Percentiles rank a stretch among this genome's conserved stretches.
Evolutionary conservation across 2,329 filamentous ascomycete genomes (phyloP).

Genomic region (Thielaviopsis ethacetica): DNA sequence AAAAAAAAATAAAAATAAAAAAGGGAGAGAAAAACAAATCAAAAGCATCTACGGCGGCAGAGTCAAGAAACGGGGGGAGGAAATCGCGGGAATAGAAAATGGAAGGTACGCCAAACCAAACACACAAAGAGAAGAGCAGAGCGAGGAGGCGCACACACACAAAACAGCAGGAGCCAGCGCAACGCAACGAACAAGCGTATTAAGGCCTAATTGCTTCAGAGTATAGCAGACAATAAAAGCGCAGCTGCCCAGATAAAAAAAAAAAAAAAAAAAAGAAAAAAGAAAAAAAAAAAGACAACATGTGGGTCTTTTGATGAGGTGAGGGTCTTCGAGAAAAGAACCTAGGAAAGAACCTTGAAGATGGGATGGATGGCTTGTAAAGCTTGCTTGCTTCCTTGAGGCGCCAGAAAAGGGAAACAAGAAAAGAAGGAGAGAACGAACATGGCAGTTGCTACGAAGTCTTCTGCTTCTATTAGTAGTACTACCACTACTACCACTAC

Average conservation of each 20-base stretch:
- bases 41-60: no score
- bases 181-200: neutral
- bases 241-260: neutral
- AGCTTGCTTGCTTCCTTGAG: neutral
- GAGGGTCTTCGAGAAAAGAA: neutral
- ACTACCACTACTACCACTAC: no score
- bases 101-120: neutral
- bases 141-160: neutral
- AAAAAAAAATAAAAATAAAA: neutral
- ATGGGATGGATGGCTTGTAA: neutral
- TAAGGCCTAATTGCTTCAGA: no score
- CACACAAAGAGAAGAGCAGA: no score
- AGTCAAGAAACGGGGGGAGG: neutral
- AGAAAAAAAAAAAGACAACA: neutral
- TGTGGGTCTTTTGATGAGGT: no score
- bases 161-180: neutral
- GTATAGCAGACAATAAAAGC: no score
- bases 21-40: neutral
- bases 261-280: neutral
- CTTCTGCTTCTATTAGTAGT: no score
- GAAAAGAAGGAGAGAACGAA: neutral
- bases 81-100: neutral
- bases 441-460: no score
- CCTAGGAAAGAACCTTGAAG: neutral
- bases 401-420: neutral